Evolutionary conservation across 306 rosid species (phyloP).

Genomic region (Rosa chinensis): DNA sequence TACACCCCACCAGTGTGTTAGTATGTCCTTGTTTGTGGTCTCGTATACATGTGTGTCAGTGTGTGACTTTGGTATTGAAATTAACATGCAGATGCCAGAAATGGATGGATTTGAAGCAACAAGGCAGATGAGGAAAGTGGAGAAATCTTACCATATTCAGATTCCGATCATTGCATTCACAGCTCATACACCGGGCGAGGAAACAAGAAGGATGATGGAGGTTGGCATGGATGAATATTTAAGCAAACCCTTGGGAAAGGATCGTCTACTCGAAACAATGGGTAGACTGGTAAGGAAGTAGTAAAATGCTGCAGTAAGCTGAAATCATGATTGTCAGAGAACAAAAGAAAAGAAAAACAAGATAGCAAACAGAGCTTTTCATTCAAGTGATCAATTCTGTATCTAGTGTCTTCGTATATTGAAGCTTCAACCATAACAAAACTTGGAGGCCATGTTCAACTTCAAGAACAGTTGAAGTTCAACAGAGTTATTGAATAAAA

Average conservation of each 20-base stretch:
- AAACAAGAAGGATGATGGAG: conserved; percentile 31
- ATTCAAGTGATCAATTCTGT: no score
- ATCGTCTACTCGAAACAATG: conserved; percentile 40
- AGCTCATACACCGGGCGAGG: conserved; percentile 21
- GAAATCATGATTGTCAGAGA: no score
- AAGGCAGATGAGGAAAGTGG: conserved; percentile 47
- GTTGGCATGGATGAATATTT: conserved; percentile 72
- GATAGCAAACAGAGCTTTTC: no score
- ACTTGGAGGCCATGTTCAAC: no score
- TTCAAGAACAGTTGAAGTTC: no score
- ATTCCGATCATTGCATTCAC: conserved; percentile 68
- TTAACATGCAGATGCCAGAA: no score
- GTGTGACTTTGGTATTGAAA: conserved; percentile 11
- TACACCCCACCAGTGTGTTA: neutral
- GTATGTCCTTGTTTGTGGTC: neutral
- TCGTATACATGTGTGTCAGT: no score
- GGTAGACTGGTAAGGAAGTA: neutral
- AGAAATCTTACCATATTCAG: conserved; percentile 33
- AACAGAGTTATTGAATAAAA: no score
- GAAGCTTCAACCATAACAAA: no score
- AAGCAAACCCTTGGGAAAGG: conserved; percentile 46
- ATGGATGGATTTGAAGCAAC: conserved; percentile 59
- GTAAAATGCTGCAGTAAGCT: neutral
- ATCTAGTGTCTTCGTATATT: no score
- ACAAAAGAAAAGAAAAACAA: no score